phyloP scores from a whole-genome alignment of 179 eudicot species.

The Beta macrorhiza region DNA sequence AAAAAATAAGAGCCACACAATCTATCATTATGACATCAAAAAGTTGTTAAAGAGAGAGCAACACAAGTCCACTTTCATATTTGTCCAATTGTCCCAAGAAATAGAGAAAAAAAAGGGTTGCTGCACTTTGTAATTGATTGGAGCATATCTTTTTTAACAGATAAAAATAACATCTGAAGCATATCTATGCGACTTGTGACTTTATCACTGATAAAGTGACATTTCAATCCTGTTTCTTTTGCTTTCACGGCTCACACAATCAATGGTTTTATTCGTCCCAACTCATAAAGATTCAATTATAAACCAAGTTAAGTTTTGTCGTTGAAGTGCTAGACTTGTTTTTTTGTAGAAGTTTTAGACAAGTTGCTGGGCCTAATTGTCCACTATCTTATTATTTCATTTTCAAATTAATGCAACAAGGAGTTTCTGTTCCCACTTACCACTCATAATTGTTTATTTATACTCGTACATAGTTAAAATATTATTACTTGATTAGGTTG shows the following conservation, averaged over 20 bases:
- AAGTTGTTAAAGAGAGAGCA: slow-evolving; percentile 23
- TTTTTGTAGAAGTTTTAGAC: neutral
- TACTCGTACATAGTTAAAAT: neutral
- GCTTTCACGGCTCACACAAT: slow-evolving; percentile 20
- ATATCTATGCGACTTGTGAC: slow-evolving; percentile 2
- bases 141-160: slow-evolving; percentile 19
- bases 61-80: neutral
- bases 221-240: neutral
- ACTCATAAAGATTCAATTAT: neutral
- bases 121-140: slow-evolving; percentile 17
- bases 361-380: neutral
- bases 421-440: too few relatives aligned
- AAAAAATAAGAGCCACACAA: neutral
- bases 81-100: slow-evolving; percentile 15
- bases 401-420: neutral
- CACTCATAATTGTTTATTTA: too few relatives aligned
- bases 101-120: neutral
- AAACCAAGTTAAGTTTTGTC: neutral
- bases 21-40: neutral
- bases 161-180: slow-evolving; percentile 21
- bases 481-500: neutral
- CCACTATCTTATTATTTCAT: neutral
- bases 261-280: neutral
- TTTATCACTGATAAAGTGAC: neutral
- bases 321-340: neutral